Base-by-base conservation (phyloP, 2,329 filamentous ascomycete genomes). In the Clarireedia paspali region DNA sequence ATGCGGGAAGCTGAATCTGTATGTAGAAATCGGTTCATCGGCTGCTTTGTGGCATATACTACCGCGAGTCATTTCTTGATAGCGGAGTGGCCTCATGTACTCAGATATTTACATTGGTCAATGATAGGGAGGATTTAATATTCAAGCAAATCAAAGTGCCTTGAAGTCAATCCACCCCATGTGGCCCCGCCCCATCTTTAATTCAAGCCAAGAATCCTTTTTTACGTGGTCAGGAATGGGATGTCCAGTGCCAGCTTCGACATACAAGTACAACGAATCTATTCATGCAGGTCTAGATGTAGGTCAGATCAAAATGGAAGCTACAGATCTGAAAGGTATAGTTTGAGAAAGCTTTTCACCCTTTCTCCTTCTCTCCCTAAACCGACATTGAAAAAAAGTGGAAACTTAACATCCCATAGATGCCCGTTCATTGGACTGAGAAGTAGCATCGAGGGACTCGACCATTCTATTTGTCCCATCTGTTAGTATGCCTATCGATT, bases 231-330 rank as follows among this genome's bases (percentile, higher is more conserved):
- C 23, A 53, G 47, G 42, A 53, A 53, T 53, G 51, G 44, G 51
- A 53, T 53, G 38, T 38, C 44, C 40, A 34, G 34, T 39, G n/a
- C 50, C 30, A 34, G 30, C 39, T 34, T 23, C 26, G 15, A 24
- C 7, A 12, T 23, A 9, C 44, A 24, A 36, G 40, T 48, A 48
- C 24, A 48, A 48, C 51, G 26, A 39, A 39, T 45, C 27, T 7
- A 38, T 46, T 14, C 23, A 53, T 48, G 51, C 51, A 53, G 51
- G 51, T 47, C 51, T 53, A 47, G 51, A 53, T 53, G 23, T n/a
- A 30, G 44, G 44, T 53, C 40, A 53, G 44, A 53, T 53, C 15
- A 47, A 40, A 40, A 39, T 53, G 34, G 44, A 47, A 53, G 38
- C 12, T n/a, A 48, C 20, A 26, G 51, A 53, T 48, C 51, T 53